Base-by-base conservation (phyloP, 2,329 filamentous ascomycete species). In the Diaporthe destruens region DNA sequence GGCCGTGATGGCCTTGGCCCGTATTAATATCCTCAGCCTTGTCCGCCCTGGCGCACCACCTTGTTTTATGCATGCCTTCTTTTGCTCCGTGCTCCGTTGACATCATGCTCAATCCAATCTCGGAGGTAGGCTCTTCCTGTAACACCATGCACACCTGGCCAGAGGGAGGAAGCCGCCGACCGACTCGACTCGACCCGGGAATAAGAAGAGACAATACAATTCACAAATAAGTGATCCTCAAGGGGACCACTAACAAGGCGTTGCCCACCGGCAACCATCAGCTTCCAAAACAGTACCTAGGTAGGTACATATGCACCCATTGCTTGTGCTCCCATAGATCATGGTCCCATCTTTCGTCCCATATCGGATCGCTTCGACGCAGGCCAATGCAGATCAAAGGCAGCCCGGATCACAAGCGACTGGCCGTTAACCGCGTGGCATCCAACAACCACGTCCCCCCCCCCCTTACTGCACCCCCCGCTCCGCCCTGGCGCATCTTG, bases 331-430 rank as follows among this genome's bases (percentile, higher is more conserved):
- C 36, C 39, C 57, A 47, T 14, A 47, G 16, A 63, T 63, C 5
- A 49, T n/a, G 25, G 42, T 29, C 14, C 59, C 59, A 47, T 49
- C 18, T 63, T 34, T 63, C 59, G 14, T 63, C 59, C 61, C 61
- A 65, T 51, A 53, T 66, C 61, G n/a, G 61, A 66, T 66, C 61
- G 61, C 61, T 32, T 66, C 61, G 61, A 53, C 61, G 61, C 61
- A 66, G 61, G 61, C 44, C 61, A 34, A 34, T 51, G 61, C 61
- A 66, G 61, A 66, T 66, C 61, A 39, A 61, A 16, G 44, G 16
- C 29, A 14, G 14, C 44, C 61, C 61, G 44, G 61, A 65, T 65
- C 44, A 36, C 61, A 65, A 65, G 61, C 61, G 61, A 65, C 61
- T 65, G 59, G 59, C 61, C 61, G 61, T 51, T 42, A 51, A 51